Base-by-base conservation (phyloP, 2,329 filamentous ascomycete genomes). In the Fusarium sp. region DNA sequence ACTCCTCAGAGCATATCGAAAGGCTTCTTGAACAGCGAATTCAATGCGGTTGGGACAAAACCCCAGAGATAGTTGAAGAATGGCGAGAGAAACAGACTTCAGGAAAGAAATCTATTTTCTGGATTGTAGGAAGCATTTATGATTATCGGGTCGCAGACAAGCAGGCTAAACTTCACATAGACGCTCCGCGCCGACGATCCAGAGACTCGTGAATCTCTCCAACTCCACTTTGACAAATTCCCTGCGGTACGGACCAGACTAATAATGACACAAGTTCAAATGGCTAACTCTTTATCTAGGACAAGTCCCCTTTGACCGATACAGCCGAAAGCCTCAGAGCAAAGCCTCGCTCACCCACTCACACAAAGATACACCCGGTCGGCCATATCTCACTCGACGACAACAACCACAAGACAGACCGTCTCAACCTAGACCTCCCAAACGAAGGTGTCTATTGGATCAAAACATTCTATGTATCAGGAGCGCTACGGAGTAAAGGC, bases 391-490 rank as follows among this genome's bases (percentile, higher is more conserved):
- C 74, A 15, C 63, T 76, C 0, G 74, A 76, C 1, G 59, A 63
- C 7, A 46, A 45, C 24, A 65, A 75, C 28, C 52, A 63, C 6
- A 70, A 68, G 13, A 52, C 64, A 0, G 40, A 42, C 1, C 34
- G 51, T 1, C 58, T 76, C 5, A n/a, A 48, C 0, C 49, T 78
- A 0, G 63, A 75, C 2, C 53, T 78, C 5, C 72, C 75, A 0
- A 24, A 43, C 1, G 58, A 72, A 2, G 52, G 49, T 5, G 38
- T 74, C 8, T 77, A 73, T 46, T 78, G 76, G 76, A 78, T 78
- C 39, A 78, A 78, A 43, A 76, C 67, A 0, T 72, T 78, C 8
- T 78, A 74, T 26, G 71, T 78, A 2, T 69, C 75, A 0, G 44
- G 65, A 6, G 69, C 69, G 8, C 48, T 78, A 3, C 73, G 65